These are phyloP conservation scores for Phlegmacium glaucopus DNA, from an alignment of 768 basidiomycete genomes.

Conservation along the genomic window DNA sequence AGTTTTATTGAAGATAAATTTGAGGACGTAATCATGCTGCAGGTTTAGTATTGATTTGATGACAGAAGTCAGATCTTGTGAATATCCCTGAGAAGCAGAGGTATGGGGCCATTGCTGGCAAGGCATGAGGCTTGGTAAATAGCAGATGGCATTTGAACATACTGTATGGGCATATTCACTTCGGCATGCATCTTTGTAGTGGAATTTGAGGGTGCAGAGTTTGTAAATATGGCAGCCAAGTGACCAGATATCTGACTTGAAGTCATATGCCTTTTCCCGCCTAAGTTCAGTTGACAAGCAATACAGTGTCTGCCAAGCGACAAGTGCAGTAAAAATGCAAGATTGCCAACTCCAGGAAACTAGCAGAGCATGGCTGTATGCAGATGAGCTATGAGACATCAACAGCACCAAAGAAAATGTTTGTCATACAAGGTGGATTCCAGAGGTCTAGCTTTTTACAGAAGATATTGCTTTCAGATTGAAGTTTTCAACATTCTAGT, in stretches of 20 bases:
- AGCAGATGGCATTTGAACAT: slow-evolving; percentile 12
- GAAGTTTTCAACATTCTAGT: too few species aligned
- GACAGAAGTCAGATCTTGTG: slow-evolving; percentile 61
- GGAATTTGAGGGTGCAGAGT: slow-evolving; percentile 90
- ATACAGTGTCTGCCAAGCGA: slow-evolving; percentile 79
- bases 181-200: slow-evolving; percentile 89
- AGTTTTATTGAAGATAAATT: too few species aligned
- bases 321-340: too few species aligned
- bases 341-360: slow-evolving; percentile 80
- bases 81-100: slow-evolving; percentile 86
- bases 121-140: background rate
- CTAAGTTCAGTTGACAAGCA: slow-evolving; percentile 99
- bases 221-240: slow-evolving; percentile 96
- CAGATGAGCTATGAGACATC: too few species aligned
- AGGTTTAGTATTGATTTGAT: slow-evolving; percentile 87
- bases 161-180: slow-evolving; percentile 79
- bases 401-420: too few species aligned
- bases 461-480: too few species aligned
- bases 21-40: too few species aligned
- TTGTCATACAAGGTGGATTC: too few species aligned
- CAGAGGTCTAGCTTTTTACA: too few species aligned
- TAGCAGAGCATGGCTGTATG: too few species aligned
- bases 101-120: slow-evolving; percentile 80
- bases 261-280: slow-evolving; percentile 96
- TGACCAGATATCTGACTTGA: slow-evolving; percentile 98